Percentiles rank a stretch among this genome's conserved stretches.
Conservation (phyloP, 2,329 filamentous ascomycete genomes). For the Nannizziopsis barbatae region DNA sequence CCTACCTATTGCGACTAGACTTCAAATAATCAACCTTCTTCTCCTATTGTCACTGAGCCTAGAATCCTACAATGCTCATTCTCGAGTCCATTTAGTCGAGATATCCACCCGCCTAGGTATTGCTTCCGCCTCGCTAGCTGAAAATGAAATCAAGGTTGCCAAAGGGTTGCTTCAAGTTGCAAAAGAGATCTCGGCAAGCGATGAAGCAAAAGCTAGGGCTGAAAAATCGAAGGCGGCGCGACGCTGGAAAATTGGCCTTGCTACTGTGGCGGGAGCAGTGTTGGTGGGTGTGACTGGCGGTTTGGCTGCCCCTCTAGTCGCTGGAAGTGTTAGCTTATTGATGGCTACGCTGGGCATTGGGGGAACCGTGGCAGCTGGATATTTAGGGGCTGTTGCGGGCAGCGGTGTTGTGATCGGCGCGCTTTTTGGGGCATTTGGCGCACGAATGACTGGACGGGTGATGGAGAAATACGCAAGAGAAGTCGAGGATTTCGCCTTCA, state of each 20-base stretch:
- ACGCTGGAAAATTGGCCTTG: slow-evolving; percentile 74
- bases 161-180: slow-evolving; percentile 63
- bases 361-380: slow-evolving; percentile 60
- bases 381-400: slow-evolving; percentile 69
- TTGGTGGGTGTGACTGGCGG: slow-evolving; percentile 74
- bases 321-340: slow-evolving; percentile 66
- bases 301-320: slow-evolving; percentile 64
- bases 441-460: slow-evolving; percentile 70
- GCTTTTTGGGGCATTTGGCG: slow-evolving; percentile 84
- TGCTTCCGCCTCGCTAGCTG: slow-evolving; percentile 50
- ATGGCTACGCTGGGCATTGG: slow-evolving; percentile 68
- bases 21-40: slow-evolving; percentile 60
- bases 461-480: slow-evolving; percentile 81
- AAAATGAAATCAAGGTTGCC: slow-evolving; percentile 65
- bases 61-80: slow-evolving; percentile 65
- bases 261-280: slow-evolving; percentile 75
- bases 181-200: slow-evolving; percentile 64
- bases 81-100: slow-evolving; percentile 58
- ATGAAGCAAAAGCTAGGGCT: slow-evolving; percentile 60
- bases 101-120: slow-evolving; percentile 62
- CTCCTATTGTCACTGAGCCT: slow-evolving; percentile 64
- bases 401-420: slow-evolving; percentile 70
- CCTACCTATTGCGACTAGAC: slow-evolving; percentile 35
- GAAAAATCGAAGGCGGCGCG: slow-evolving; percentile 55
- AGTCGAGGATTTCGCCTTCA: slow-evolving; percentile 77